Evolutionary conservation across 371 early-diverging fungal genomes (phyloP).

Genomic region (Lichtheimia ornata): DNA sequence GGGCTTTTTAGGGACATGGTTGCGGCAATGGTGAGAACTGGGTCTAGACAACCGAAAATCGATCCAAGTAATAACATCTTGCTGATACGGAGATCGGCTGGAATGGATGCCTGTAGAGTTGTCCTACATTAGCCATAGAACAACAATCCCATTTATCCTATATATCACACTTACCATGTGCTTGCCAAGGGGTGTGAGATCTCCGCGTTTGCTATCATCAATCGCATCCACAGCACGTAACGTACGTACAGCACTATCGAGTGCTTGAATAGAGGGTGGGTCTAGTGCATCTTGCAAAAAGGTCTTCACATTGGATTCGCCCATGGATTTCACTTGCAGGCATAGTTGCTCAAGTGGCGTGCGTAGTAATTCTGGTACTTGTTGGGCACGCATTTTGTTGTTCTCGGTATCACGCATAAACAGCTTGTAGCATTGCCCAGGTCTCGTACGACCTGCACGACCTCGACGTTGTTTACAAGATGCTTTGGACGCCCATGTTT

Average conservation of each 20-base stretch:
- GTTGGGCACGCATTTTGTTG: slow-evolving; percentile 60
- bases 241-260: slow-evolving; percentile 61
- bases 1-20: slow-evolving; percentile 74
- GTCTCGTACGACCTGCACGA: slow-evolving; percentile 89
- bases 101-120: slow-evolving; percentile 65
- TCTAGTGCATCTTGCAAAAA: slow-evolving; percentile 72
- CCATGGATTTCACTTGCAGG: slow-evolving; percentile 79
- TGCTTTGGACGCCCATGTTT: slow-evolving; percentile 68
- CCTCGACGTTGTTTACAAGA: slow-evolving; percentile 92
- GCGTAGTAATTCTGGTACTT: slow-evolving; percentile 78
- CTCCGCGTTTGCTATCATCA: slow-evolving; percentile 41
- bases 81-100: slow-evolving; percentile 88
- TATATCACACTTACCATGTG: slow-evolving; percentile 57
- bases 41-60: slow-evolving; percentile 81
- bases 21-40: slow-evolving; percentile 81
- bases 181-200: slow-evolving; percentile 86
- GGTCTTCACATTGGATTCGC: slow-evolving; percentile 53
- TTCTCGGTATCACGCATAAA: slow-evolving; percentile 55
- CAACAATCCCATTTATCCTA: background rate
- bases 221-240: slow-evolving; percentile 64
- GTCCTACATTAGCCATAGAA: slow-evolving; percentile 6
- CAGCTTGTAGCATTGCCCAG: slow-evolving; percentile 80
- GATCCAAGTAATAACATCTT: slow-evolving; percentile 86
- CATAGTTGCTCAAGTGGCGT: slow-evolving; percentile 83
- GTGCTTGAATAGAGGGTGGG: slow-evolving; percentile 70